Conservation (phyloP, 148 eudicot species). For the Chenopodium suecicum region DNA sequence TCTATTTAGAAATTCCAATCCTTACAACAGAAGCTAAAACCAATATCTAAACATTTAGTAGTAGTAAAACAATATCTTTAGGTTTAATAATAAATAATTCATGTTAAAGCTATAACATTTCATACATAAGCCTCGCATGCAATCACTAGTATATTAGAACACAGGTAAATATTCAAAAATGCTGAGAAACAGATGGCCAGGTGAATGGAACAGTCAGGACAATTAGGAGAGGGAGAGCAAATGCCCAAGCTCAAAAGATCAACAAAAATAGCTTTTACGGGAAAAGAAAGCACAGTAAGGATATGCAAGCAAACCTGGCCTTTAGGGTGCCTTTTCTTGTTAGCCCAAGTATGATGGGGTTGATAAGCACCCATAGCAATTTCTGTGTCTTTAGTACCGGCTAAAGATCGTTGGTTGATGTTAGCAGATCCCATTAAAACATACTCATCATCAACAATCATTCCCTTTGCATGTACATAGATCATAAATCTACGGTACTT, state of each 20-base stretch:
- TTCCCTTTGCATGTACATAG: conserved; percentile 86
- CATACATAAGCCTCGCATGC: no score
- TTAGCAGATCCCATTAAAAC: conserved; percentile 78
- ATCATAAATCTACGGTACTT: conserved; percentile 72
- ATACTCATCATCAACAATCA: conserved; percentile 84
- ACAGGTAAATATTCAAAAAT: not conserved
- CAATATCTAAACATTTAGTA: not conserved
- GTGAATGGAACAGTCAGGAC: not conserved
- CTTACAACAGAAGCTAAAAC: not conserved
- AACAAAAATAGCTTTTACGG: not conserved
- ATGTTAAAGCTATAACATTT: no score
- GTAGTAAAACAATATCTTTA: no score
- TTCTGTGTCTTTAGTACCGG: conserved; percentile 88
- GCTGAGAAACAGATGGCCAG: not conserved
- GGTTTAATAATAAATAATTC: no score
- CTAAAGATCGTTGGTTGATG: conserved; percentile 80
- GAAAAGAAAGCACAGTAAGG: not conserved
- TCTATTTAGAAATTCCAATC: not conserved
- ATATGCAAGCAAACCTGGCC: conserved; percentile 61
- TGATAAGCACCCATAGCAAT: conserved; percentile 90
- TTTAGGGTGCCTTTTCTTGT: conserved; percentile 52
- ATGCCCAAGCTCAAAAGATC: not conserved
- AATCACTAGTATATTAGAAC: not conserved
- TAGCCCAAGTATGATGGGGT: conserved; percentile 62
- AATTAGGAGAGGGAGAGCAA: not conserved